A percentile compares a stretch with the other conserved stretches of the same genome.
phyloP scores from a whole-genome alignment of 306 rosid genomes.

The Lagenaria siceraria region DNA sequence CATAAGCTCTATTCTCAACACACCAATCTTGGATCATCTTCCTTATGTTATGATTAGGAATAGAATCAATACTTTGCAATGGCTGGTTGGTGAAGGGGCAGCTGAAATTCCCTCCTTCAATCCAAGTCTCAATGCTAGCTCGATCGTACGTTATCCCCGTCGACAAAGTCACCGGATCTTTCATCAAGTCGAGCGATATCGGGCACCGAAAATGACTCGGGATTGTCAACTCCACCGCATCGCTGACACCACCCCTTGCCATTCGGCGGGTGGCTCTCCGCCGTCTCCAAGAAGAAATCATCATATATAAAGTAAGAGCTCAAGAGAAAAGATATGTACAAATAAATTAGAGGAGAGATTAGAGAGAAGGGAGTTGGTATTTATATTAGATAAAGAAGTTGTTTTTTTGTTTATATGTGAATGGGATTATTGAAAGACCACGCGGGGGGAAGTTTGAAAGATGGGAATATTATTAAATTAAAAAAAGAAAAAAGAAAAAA shows the following conservation, averaged over 20 bases:
- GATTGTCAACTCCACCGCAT: constrained; percentile 17
- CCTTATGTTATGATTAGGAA: constrained; percentile 38
- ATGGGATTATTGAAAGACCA: neutral
- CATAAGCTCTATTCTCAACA: constrained; percentile 21
- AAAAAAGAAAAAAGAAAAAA: neutral
- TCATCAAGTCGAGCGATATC: constrained; percentile 41
- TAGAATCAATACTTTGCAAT: constrained; percentile 18
- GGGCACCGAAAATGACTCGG: constrained; percentile 40
- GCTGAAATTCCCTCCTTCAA: constrained; percentile 30
- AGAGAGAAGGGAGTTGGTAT: neutral
- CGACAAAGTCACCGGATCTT: constrained; percentile 41
- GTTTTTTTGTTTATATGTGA: neutral
- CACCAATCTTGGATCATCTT: constrained; percentile 51
- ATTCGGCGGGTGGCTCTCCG: constrained; percentile 10
- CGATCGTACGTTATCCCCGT: constrained; percentile 50
- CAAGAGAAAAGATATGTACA: neutral
- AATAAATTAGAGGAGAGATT: neutral
- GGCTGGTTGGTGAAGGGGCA: constrained; percentile 37
- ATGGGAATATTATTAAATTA: neutral
- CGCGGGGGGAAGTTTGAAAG: neutral
- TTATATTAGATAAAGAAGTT: neutral
- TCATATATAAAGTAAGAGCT: neutral
- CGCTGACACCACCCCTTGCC: neutral
- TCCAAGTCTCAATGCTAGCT: constrained; percentile 36
- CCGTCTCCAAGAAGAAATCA: constrained; percentile 35